These are phyloP conservation scores for Penicillium verhagenii DNA, from an alignment of 495 filamentous ascomycete genomes.

Conservation along the genomic window DNA sequence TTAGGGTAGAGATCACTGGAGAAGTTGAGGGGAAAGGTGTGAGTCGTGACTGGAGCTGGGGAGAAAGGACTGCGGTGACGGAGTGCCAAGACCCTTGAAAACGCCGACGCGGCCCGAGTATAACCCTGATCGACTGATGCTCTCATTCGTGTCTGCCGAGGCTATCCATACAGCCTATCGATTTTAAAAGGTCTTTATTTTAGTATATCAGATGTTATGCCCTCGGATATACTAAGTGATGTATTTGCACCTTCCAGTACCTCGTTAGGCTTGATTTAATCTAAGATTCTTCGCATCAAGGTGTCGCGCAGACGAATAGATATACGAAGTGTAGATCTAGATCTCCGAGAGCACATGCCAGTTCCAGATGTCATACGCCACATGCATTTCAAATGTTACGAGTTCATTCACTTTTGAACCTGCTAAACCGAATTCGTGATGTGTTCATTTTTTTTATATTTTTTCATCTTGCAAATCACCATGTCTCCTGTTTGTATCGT, in stretches of 20 bases:
- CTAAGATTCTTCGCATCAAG: background rate
- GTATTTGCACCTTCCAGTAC: background rate
- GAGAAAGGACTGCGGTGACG: constrained; percentile 29
- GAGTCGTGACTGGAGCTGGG: too few relatives aligned
- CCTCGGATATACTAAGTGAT: background rate
- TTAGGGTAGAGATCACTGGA: constrained; percentile 6
- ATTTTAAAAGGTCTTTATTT: background rate
- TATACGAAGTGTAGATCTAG: too few relatives aligned
- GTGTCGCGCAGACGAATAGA: constrained; percentile 8
- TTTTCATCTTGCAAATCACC: too few relatives aligned
- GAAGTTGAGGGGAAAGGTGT: constrained; percentile 11
- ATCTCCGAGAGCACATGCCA: constrained; percentile 1
- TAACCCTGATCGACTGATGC: constrained; percentile 20
- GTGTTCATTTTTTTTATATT: too few relatives aligned
- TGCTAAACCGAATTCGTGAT: too few relatives aligned
- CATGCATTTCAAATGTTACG: too few relatives aligned
- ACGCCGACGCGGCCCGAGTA: constrained; percentile 41
- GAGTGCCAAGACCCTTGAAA: constrained; percentile 33
- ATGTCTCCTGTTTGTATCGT: constrained; percentile 77
- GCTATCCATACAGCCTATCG: constrained; percentile 16
- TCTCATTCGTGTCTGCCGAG: constrained; percentile 36
- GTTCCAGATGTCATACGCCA: background rate
- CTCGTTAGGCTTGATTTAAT: background rate
- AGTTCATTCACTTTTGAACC: background rate
- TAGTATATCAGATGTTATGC: background rate